Percentiles rank a stretch among this genome's conserved stretches.
Evolutionary conservation across 2,329 filamentous ascomycete species (phyloP).

Genomic region (Microdochium trichocladiopsis): DNA sequence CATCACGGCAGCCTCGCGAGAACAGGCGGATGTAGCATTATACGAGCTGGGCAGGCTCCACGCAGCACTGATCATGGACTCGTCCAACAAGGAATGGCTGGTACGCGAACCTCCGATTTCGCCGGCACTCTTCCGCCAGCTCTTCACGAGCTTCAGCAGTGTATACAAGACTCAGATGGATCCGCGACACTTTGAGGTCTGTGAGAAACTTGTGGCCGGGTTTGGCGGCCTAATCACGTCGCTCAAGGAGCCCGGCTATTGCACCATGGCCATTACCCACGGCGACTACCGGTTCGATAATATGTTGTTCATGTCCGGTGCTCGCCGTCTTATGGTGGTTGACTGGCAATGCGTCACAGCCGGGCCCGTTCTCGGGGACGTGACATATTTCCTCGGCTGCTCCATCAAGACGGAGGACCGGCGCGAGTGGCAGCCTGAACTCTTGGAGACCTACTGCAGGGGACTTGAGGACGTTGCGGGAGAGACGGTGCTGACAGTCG

Average conservation of each 20-base stretch:
- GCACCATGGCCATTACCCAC: neutral
- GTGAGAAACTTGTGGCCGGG: neutral
- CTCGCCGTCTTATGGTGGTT: neutral
- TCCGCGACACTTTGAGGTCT: neutral
- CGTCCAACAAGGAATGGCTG: neutral
- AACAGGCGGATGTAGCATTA: neutral
- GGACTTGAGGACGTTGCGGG: neutral
- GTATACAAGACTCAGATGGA: neutral
- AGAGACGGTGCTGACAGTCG: neutral
- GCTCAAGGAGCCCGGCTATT: neutral
- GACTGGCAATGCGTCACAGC: constrained; percentile 1
- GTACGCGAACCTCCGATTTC: neutral
- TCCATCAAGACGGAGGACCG: neutral
- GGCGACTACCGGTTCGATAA: constrained; percentile 1
- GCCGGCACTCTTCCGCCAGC: neutral
- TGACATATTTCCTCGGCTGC: neutral
- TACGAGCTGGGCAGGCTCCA: neutral
- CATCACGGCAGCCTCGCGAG: neutral
- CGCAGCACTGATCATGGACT: neutral
- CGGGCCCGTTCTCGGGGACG: neutral
- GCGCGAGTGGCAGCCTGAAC: neutral
- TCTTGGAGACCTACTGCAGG: neutral
- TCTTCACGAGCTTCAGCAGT: neutral
- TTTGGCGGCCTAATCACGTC: neutral
- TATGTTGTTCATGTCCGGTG: neutral